phyloP scores from a whole-genome alignment of 2,329 filamentous ascomycete genomes.

The Xylariaceae sp. region DNA sequence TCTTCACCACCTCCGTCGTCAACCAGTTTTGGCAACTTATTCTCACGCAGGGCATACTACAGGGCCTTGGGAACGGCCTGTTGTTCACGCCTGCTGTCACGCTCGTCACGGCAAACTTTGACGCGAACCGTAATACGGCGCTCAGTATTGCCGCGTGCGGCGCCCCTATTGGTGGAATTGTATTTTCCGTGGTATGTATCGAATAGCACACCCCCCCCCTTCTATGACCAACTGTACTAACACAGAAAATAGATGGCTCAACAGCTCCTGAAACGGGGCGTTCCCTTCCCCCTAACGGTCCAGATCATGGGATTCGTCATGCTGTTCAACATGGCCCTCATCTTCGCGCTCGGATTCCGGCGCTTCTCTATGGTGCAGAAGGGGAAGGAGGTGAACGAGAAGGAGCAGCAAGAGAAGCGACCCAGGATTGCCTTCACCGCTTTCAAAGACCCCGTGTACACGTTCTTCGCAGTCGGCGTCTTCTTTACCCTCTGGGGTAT shows the following conservation, averaged over 20 bases:
- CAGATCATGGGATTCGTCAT: constrained; percentile 31
- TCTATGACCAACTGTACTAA: not conserved
- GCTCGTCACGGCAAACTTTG: constrained; percentile 34
- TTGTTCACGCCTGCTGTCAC: constrained; percentile 37
- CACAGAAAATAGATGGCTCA: not conserved
- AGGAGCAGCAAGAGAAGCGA: constrained; percentile 30
- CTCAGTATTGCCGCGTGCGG: constrained; percentile 34
- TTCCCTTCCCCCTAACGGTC: constrained; percentile 26
- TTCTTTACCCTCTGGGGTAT: constrained; percentile 36
- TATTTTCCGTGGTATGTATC: constrained; percentile 31
- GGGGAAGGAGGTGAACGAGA: no score
- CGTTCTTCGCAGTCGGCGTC: constrained; percentile 31
- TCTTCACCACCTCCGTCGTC: constrained; percentile 28
- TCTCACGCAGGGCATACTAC: constrained; percentile 39
- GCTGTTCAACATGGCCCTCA: constrained; percentile 24
- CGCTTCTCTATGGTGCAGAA: constrained; percentile 28
- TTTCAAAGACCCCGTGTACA: constrained; percentile 36
- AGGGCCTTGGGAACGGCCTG: constrained; percentile 39
- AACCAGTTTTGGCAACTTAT: constrained; percentile 40
- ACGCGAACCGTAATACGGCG: constrained; percentile 27
- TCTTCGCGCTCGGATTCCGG: constrained; percentile 28
- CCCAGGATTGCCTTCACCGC: constrained; percentile 35
- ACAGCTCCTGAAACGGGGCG: constrained; percentile 23
- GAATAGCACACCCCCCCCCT: not conserved
- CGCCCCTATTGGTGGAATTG: constrained; percentile 30